Percentiles rank a stretch among this genome's conserved stretches.
These are phyloP conservation scores for Metarhizium humberi DNA, from an alignment of 2,329 filamentous ascomycete species.

Conservation along the genomic window DNA sequence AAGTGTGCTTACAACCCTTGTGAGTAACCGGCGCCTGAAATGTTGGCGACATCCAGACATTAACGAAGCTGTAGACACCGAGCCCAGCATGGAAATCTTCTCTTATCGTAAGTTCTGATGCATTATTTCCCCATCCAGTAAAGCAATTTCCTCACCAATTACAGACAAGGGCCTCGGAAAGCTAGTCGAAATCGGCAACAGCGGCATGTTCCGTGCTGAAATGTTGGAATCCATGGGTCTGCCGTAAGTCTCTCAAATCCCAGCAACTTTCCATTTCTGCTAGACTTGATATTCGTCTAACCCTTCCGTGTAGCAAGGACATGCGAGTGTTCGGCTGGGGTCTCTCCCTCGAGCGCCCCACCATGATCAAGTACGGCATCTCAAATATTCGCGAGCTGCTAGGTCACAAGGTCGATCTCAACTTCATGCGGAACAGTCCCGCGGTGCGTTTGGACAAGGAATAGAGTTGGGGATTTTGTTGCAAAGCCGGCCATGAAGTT, in stretches of 20 bases:
- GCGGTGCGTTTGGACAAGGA: conserved; percentile 85
- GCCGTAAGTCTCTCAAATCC: conserved; percentile 31
- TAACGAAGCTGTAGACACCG: conserved; percentile 69
- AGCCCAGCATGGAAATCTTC: conserved; percentile 97
- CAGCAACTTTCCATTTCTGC: not conserved
- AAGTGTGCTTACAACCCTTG: conserved; percentile 60
- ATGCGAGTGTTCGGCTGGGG: conserved; percentile 94
- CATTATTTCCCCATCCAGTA: not conserved
- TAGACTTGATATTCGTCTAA: not conserved
- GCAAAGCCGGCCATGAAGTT: not conserved
- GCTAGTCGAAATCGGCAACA: conserved; percentile 96
- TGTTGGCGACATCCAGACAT: conserved; percentile 34
- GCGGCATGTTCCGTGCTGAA: conserved; percentile 96
- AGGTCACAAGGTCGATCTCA: conserved; percentile 90
- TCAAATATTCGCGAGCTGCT: conserved; percentile 88
- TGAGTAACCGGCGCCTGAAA: conserved; percentile 1
- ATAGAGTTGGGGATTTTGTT: conserved; percentile 27
- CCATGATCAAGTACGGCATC: conserved; percentile 92
- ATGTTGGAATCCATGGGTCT: conserved; percentile 95
- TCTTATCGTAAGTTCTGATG: conserved; percentile 49
- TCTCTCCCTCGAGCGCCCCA: conserved; percentile 82
- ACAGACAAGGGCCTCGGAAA: conserved; percentile 69
- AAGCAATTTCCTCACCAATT: not conserved
- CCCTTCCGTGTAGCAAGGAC: conserved; percentile 42
- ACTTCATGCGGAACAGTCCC: conserved; percentile 84